Base-by-base conservation (phyloP, 345 rosid genomes). In the Kandelia obovata region DNA sequence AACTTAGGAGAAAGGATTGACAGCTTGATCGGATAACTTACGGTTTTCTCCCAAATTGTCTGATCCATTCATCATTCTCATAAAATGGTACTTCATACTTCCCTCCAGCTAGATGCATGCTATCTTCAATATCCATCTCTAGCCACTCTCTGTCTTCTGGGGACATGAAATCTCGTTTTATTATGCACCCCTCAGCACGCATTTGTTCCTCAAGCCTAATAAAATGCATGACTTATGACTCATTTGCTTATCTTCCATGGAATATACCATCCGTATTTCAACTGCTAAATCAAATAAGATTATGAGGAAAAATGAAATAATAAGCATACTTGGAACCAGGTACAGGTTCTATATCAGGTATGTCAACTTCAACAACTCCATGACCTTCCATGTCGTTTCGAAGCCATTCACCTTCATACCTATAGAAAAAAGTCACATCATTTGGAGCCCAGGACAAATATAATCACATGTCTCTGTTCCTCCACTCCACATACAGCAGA, bases 381-480 rank as follows among this genome's bases (percentile, higher is more conserved):
- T 92, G 97, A 57, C 98, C 96, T 51, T 89, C 96, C 91, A 85
- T 84, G 62, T 85, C 75, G 62, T 92, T 92, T 73, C 82, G 91
- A 68, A 89, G 87, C 98, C 98, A 92, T 81, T 90, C 98, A 77
- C 98, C 98, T 84, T 90, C 98, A 76, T 92, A 93, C 83, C 97
- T 93, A 78, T 25, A 53, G 32, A 53, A 67, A 69, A 53, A 68
- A 68, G 27, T 21, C 6, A 5, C 58, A 60, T 47, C 49, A 46
- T 21, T 56, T 25, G 49, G 49, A 43, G 49, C 19, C 0, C 49
- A 15, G 5, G 16, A 13, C 49, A 43, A 13, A 43, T 43, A 3
- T 43, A 43, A 43, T 43, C 16, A 43, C 15, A 39, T 43, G 49
- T 13, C 49, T 43, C 17, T 43, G 19, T 19, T 15, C 49, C 17